A percentile compares a stretch with the other conserved stretches of the same genome.
Conservation (phyloP, 2,329 filamentous ascomycete genomes). For the Didymella lethalis region DNA sequence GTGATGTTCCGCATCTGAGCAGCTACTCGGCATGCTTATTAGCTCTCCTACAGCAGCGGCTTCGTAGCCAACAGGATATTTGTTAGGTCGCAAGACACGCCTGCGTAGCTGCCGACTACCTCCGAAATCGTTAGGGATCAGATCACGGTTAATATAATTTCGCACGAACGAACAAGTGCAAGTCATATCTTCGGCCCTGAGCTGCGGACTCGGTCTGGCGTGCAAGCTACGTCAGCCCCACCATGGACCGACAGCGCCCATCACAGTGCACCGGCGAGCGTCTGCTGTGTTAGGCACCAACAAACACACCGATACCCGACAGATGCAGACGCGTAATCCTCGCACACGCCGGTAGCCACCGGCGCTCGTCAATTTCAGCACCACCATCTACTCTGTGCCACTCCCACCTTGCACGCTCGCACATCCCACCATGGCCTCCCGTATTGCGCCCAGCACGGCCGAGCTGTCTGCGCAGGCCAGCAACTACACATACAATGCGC, state of each 20-base stretch:
- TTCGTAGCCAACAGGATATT: not conserved
- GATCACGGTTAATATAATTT: not conserved
- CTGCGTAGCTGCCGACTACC: not conserved
- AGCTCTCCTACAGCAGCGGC: too few species aligned
- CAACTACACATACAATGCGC: conserved; percentile 80
- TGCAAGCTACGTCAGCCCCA: conserved; percentile 37
- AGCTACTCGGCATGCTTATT: too few species aligned
- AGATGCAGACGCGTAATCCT: conserved; percentile 42
- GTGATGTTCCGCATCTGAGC: not conserved
- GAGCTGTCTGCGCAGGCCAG: conserved; percentile 79
- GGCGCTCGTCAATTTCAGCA: not conserved
- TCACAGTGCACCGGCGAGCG: conserved; percentile 29
- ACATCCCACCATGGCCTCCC: conserved; percentile 36
- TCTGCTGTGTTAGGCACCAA: conserved; percentile 28
- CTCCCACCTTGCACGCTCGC: too few species aligned
- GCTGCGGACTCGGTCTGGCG: conserved; percentile 16
- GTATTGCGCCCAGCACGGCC: conserved; percentile 69
- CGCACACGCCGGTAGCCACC: conserved; percentile 34
- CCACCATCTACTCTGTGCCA: not conserved
- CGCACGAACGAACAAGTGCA: not conserved
- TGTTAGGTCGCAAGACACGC: not conserved
- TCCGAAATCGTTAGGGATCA: not conserved
- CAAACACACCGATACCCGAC: conserved; percentile 25
- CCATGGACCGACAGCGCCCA: conserved; percentile 30
- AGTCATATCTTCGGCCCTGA: not conserved